Base-by-base conservation (phyloP, 108 stramenopile genomes). In the Cylindrotheca fusiformis region DNA sequence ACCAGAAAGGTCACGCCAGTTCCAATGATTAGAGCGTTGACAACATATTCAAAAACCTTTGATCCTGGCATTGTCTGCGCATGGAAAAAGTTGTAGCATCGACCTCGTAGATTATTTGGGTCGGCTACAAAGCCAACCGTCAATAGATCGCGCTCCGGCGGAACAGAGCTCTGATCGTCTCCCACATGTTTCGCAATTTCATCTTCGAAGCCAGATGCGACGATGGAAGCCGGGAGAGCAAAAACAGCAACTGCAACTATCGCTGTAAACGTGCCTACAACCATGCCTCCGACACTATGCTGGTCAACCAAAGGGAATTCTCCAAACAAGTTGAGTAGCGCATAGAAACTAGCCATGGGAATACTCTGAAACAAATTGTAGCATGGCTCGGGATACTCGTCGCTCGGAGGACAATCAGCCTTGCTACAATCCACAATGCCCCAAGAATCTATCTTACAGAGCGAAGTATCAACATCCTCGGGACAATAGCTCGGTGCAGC, bases 161-260 rank as follows among this genome's bases (percentile, higher is more conserved):
- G 2, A 41, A 41, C 10, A 14, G 6, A 6, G 36, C 32, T 33
- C 30, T 47, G 63, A 3, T 64, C 54, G 4, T 58, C 60, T 28
- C 28, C 63, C 6, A 27, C 64, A 52, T 81, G 61, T 46, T 68
- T 59, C 29, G 69, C 74, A 75, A 95, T 88, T 68, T 87, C 77
- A 26, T 72, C 76, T 55, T 93, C 93, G 63, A 96, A 94, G 4
- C 93, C 95, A 63, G 80, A 86, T 2, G 88, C 95, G 51, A 96
- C 80, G 3, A 96, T 89, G 10, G 93, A 93, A 1, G 83, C 91
- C 0, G 95, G 95, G 41, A 96, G 67, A 6, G 93, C 95, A 75
- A 96, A 94, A 0, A 96, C 83, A 2, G 88, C 91, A 2, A 86
- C 87, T 4, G 95, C 93, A 55, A 95, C 78, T n/a, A 93, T 80